Base-by-base conservation (phyloP, 2,329 filamentous ascomycete species). In the Pseudocercospora eumusae region DNA sequence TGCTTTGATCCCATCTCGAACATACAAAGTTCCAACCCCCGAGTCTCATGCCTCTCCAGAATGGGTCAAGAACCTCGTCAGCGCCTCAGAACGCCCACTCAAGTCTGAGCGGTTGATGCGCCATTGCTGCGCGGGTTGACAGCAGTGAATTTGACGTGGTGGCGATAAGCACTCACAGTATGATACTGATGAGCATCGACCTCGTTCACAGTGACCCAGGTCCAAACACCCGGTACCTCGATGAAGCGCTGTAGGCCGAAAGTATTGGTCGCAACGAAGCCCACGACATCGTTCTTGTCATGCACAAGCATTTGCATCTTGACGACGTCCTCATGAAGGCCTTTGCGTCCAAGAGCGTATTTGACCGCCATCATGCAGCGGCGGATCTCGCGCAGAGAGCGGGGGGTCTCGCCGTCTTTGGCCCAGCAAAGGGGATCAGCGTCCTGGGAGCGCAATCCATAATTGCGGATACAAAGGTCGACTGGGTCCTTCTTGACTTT, bases 401-500 rank as follows among this genome's bases (percentile, higher is more conserved):
- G 50, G n/a, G 50, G 13, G 2, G n/a, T 13, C n/a, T 54, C 10
- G 25, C 40, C 47, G 18, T 10, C 31, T 15, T 27, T 2, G 11
- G 55, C 3, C 3, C n/a, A 36, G 28, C 13, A 31, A 31, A 11
- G 13, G 18, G 57, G 44, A 23, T n/a, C n/a, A n/a, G n/a, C n/a
- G n/a, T n/a, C n/a, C n/a, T n/a, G n/a, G n/a, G n/a, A n/a, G n/a
- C n/a, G n/a, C n/a, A n/a, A n/a, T n/a, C n/a, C n/a, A n/a, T n/a
- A n/a, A n/a, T n/a, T n/a, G n/a, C n/a, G n/a, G n/a, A n/a, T n/a
- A n/a, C n/a, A n/a, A n/a, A n/a, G n/a, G 21, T 59, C 31, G 57
- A 53, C 33, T 59, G 20, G 13, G 33, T 27, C 44, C 49, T 54
- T 36, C 8, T 36, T 25, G 10, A 18, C 57, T 20, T 54, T 54